These are phyloP conservation scores for Pleurotus cornucopiae DNA, from an alignment of 768 basidiomycete species.

Conservation along the genomic window DNA sequence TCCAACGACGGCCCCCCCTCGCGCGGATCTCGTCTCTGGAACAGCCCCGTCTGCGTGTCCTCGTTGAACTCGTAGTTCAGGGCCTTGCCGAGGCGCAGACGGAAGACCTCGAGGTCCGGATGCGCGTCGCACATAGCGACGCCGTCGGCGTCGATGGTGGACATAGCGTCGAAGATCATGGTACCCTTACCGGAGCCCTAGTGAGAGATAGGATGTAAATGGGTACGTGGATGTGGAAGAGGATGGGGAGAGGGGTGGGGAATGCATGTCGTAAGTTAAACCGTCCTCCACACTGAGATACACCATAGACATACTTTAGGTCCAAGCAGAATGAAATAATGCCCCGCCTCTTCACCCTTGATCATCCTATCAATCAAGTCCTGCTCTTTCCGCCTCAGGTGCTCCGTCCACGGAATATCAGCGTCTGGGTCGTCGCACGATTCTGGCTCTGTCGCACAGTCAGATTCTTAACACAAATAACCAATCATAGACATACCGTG, in stretches of 20 bases:
- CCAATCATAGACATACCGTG: too few species aligned
- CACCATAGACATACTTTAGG: conserved; percentile 50
- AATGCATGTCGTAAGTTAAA: too few species aligned
- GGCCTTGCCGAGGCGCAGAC: conserved; percentile 79
- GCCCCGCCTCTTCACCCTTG: conserved; percentile 63
- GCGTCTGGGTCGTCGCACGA: conserved; percentile 15
- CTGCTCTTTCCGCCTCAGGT: conserved; percentile 72
- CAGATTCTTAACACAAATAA: too few species aligned
- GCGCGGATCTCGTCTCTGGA: conserved; percentile 78
- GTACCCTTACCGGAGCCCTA: conserved; percentile 82
- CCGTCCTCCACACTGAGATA: too few species aligned
- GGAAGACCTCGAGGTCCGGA: conserved; percentile 84
- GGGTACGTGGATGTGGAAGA: too few species aligned
- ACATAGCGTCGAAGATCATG: conserved; percentile 82
- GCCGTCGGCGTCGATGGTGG: conserved; percentile 61
- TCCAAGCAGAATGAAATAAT: conserved; percentile 75
- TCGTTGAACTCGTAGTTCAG: conserved; percentile 85
- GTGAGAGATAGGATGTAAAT: background rate
- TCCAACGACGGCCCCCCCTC: conserved; percentile 83
- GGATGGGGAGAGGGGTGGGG: too few species aligned
- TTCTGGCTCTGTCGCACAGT: too few species aligned
- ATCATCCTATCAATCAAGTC: conserved; percentile 75
- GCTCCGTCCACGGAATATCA: conserved; percentile 48
- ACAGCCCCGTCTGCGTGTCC: conserved; percentile 75
- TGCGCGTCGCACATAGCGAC: conserved; percentile 80